Conservation (phyloP, 2,329 filamentous ascomycete genomes). For the Aphanocladium album region DNA sequence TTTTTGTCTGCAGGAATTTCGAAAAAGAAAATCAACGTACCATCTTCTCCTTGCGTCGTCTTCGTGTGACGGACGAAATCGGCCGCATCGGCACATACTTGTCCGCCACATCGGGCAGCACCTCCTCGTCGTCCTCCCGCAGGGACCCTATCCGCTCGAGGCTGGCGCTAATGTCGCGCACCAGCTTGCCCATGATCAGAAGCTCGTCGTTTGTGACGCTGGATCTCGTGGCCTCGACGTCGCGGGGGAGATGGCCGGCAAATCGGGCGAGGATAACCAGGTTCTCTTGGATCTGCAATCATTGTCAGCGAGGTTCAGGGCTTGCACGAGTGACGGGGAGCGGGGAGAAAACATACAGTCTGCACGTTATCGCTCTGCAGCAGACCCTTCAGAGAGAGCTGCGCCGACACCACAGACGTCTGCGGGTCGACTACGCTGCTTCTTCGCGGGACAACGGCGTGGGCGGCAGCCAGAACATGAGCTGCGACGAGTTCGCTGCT, state of each 20-base stretch:
- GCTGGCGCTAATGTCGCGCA: conserved; percentile 1
- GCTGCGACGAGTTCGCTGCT: neutral
- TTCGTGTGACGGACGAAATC: neutral
- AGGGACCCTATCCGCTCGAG: conserved; percentile 9
- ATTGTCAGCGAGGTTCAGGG: neutral
- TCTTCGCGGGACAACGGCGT: neutral
- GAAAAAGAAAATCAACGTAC: neutral
- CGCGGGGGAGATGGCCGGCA: conserved; percentile 4
- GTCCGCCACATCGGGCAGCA: neutral
- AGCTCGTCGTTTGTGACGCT: conserved; percentile 1
- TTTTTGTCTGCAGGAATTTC: neutral
- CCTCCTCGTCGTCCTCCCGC: neutral
- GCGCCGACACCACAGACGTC: neutral
- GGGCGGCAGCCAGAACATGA: neutral
- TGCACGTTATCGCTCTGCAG: conserved; percentile 10
- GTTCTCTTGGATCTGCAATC: neutral
- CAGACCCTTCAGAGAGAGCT: conserved; percentile 4
- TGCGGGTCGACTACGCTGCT: neutral
- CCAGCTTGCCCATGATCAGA: neutral
- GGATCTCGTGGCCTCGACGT: neutral
- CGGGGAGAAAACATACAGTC: neutral
- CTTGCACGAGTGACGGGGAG: too few relatives aligned
- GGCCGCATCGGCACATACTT: neutral
- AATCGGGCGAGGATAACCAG: neutral
- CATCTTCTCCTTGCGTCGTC: conserved; percentile 1